Percentiles rank a stretch among this genome's conserved stretches.
phyloP scores from a whole-genome alignment of 2,329 filamentous ascomycete genomes.

The Biscogniauxia sp. region DNA sequence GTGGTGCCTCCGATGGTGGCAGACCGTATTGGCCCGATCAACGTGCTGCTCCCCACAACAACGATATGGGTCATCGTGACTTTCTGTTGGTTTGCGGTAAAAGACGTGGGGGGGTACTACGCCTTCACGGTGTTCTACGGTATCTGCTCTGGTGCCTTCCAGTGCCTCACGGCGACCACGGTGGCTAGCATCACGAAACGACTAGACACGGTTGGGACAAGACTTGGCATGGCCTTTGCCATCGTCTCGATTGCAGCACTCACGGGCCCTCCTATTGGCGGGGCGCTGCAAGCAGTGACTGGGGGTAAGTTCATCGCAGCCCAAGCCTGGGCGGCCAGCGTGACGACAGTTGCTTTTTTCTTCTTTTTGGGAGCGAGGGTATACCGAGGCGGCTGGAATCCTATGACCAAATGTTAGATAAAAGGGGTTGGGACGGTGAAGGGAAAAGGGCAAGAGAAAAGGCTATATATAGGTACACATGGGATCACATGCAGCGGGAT shows the following conservation, averaged over 20 bases:
- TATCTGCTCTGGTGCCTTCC: conserved; percentile 35
- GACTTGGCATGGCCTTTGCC: conserved; percentile 42
- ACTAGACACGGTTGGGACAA: conserved; percentile 38
- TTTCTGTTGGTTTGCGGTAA: conserved; percentile 39
- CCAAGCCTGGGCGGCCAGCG: conserved; percentile 35
- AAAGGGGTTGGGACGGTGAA: no score
- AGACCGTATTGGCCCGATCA: conserved; percentile 36
- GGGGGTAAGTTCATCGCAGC: conserved; percentile 29
- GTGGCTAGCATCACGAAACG: conserved; percentile 39
- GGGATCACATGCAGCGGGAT: no score
- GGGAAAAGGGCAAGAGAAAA: no score
- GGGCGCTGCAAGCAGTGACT: conserved; percentile 30
- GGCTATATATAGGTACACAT: no score
- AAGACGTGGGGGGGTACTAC: conserved; percentile 34
- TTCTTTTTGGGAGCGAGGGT: conserved; percentile 25
- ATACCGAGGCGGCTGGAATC: conserved; percentile 20
- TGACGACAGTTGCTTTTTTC: conserved; percentile 27
- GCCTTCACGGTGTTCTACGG: conserved; percentile 37
- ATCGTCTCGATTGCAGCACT: conserved; percentile 38
- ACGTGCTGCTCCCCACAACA: conserved; percentile 32
- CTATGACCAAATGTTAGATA: conserved; percentile 8
- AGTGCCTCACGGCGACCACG: conserved; percentile 39
- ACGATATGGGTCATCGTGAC: conserved; percentile 31
- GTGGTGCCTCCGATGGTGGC: conserved; percentile 36
- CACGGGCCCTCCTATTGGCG: conserved; percentile 40